Base-by-base conservation (phyloP, 2,329 filamentous ascomycete species). In the Alternaria gansuensis region DNA sequence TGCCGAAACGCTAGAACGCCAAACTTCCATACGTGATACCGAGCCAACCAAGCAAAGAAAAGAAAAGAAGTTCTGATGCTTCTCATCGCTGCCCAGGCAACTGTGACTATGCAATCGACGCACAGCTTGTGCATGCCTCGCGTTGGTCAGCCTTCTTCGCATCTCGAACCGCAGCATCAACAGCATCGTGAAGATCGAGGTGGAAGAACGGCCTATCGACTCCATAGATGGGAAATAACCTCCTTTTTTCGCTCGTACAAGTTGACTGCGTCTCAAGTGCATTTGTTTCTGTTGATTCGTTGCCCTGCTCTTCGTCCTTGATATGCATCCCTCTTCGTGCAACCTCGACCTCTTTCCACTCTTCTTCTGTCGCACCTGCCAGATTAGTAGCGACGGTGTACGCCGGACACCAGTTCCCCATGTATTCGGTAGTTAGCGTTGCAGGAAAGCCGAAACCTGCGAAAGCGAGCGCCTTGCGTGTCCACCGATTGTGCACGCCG, bases 401-500 rank as follows among this genome's bases (percentile, higher is more conserved):
- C 2, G 65, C 61, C 4, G 71, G 69, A 63, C 63, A 66, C 69
- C 70, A 74, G 14, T 46, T 62, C 2, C 60, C 61, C 10, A 64
- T 36, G 8, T 52, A 53, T 1, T 62, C 57, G 0, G 33, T 26
- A 10, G 52, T 54, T 14, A 44, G 49, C 1, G 21, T n/a, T 8
- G 62, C 53, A 2, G 70, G 81, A 54, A 78, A 82, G 0, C 84
- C 85, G 60, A 87, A 86, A 1, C 84, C 84, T 3, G 83, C 84
- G 5, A 81, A 81, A 0, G 81, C 80, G 2, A 87, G 76, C 1
- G 84, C 84, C n/a, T 84, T 81, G 58, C 84, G 81, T 2, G 84
- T 83, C 85, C 85, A 87, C 36, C 82, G 80, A 63, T 83, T 85
- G 59, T 80, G 78, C 23, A 86, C 79, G 55, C 82, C 77, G 29